Percentiles rank a stretch among this genome's conserved stretches.
phyloP scores from a whole-genome alignment of 2,329 filamentous ascomycete species.

The Teratosphaeria zuluensis region DNA sequence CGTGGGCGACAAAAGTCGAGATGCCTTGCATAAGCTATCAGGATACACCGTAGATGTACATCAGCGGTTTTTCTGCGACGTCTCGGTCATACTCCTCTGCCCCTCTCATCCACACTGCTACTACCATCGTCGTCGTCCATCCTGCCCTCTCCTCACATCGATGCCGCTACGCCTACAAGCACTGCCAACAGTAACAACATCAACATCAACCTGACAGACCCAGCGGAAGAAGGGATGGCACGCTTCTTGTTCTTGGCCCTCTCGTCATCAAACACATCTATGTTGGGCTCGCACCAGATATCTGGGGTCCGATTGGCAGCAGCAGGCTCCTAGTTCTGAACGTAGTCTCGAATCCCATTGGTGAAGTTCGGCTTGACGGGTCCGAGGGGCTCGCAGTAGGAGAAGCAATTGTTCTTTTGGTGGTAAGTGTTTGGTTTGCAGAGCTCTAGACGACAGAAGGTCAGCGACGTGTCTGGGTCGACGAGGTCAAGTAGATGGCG shows the following conservation, averaged over 20 bases:
- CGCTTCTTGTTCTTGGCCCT: neutral
- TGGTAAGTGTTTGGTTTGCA: neutral
- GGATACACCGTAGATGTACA: too few relatives aligned
- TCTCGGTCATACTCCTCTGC: too few relatives aligned
- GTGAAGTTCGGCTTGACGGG: neutral
- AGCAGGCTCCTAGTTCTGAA: too few relatives aligned
- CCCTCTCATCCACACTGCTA: too few relatives aligned
- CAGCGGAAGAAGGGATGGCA: neutral
- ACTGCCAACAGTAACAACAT: neutral
- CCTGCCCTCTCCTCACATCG: too few relatives aligned
- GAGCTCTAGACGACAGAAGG: neutral
- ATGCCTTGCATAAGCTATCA: too few relatives aligned
- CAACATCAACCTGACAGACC: neutral
- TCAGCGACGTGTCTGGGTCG: neutral
- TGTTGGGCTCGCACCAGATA: neutral
- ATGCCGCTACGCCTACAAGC: neutral
- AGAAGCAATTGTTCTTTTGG: neutral
- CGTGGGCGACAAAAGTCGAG: too few relatives aligned
- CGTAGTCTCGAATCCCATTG: neutral
- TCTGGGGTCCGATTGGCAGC: too few relatives aligned
- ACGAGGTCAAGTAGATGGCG: too few relatives aligned
- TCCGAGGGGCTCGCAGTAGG: neutral
- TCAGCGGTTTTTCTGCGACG: too few relatives aligned
- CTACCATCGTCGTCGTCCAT: too few relatives aligned
- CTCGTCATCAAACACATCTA: neutral